phyloP scores from a whole-genome alignment of 179 eudicot species.

The Patellifolia procumbens region DNA sequence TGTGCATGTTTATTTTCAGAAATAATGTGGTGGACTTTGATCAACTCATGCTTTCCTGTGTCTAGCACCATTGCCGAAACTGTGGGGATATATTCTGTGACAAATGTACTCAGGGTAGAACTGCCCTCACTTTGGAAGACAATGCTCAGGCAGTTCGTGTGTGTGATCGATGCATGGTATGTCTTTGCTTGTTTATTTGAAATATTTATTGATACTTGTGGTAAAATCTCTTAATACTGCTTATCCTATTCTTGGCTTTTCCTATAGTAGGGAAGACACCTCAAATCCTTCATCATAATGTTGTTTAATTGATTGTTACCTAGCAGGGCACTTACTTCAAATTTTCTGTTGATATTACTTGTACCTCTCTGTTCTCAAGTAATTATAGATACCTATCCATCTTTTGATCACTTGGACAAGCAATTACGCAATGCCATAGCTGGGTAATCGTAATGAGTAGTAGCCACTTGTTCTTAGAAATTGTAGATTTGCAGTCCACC shows the following conservation, averaged over 20 bases:
- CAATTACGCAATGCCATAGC: background rate
- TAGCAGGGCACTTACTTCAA: background rate
- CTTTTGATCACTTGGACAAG: too few relatives aligned
- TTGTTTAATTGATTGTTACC: background rate
- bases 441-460: background rate
- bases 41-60: conserved; percentile 17
- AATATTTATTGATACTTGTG: background rate
- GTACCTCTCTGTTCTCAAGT: background rate
- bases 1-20: background rate
- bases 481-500: background rate
- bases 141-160: conserved; percentile 80
- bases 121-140: conserved; percentile 73
- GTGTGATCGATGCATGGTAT: conserved; percentile 94
- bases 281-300: background rate
- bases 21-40: background rate
- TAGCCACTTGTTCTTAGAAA: background rate
- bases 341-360: background rate
- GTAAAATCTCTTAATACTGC: background rate
- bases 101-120: conserved; percentile 97
- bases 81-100: conserved; percentile 96
- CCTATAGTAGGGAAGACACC: background rate
- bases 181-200: background rate
- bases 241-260: background rate
- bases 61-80: conserved; percentile 92
- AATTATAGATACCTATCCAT: background rate